Base-by-base conservation (phyloP, 805 yeast species). In the Sugiyamaella valdiviana region DNA sequence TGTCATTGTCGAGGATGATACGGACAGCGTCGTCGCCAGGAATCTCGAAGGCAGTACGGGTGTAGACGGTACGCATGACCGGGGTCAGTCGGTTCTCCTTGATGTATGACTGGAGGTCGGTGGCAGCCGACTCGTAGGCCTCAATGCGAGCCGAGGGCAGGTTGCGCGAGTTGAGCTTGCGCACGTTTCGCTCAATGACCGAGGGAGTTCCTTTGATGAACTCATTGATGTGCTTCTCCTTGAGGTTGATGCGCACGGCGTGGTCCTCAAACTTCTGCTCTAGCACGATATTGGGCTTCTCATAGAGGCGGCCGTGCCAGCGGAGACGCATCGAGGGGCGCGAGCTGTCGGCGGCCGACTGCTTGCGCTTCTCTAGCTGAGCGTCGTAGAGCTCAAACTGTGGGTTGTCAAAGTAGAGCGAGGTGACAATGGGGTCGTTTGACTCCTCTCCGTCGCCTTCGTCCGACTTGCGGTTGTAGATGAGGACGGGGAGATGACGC, bases 21-120 rank as follows among this genome's bases (percentile, higher is more conserved):
- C 98, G 81, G 36, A 90, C 83, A 61, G 91, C 79, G 64, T 90
- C 95, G 64, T 93, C 98, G 50, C 97, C 97, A 2, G 99, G 99
- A 59, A 91, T 91, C 73, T 91, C 97, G 73, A 93, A 91, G 2
- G 98, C 98, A 5, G 96, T 86, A 66, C 98, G 78, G 38, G 88
- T 85, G 70, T 86, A 88, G 35, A 83, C 78, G 9, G 96, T 78
- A 70, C 98, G 81, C 63, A 93, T 69, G 36, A 86, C 79, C 12
- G 99, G 99, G 67, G 87, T 85, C 54, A 91, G 73, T 51, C 79
- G 76, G 57, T 81, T 74, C 46, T 79, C 79, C 37, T 67, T 63
- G 53, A 91, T 83, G 60, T 82, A 85, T 12, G 69, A 64, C 60
- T 83, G 82, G 45, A 88, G 68, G 45, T 76, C 78, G 38, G 75